Evolutionary conservation across 2,329 filamentous ascomycete genomes (phyloP), one percentile per base, ranked within the genome.

Genomic region (Fusarium dlaminii): DNA sequence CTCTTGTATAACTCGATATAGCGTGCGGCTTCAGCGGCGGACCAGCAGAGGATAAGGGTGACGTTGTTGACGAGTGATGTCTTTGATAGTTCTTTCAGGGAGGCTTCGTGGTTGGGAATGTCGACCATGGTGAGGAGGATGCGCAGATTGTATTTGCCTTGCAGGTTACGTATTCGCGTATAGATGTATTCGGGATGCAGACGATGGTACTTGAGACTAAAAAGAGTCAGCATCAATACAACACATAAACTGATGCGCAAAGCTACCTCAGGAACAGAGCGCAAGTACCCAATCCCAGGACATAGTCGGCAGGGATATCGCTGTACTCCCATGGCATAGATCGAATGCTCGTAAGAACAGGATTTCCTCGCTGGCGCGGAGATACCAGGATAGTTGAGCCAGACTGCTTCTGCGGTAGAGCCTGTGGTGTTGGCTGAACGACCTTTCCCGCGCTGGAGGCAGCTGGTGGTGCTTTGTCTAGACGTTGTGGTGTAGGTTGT

Each of bases 141-240:
- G 54, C 96, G 93, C 27, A 99, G 88, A 75, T 91, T 92, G 84
- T 97, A 98, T 83, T 93, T 94, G 57, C 93, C 94, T 58, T 93
- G 93, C 9, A 99, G 86, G 55, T 91, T 90, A 59, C 93, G 92
- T 76, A 99, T 97, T 65, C 96, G 93, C 30, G 93, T 95, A 85
- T 98, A 98, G 78, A 99, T 94, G 85, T 99, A 99, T 83, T 99
- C 96, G 2, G 96, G 96, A 80, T 99, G 96, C 59, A 99, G 88
- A 34, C 96, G 94, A 83, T 99, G 96, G 83, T 99, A 99, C 83
- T 98, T 99, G 62, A 99, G 89, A 54, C 94, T 88, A 63, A 30
- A 8, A 42, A 22, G n/a, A 4, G 39, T 74, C 24, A 73, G 63
- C 5, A 62, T 9, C 4, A 6, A 15, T 9, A 14, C 13, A 13